phyloP scores from a whole-genome alignment of 768 basidiomycete species.

The Panellus pusillus region DNA sequence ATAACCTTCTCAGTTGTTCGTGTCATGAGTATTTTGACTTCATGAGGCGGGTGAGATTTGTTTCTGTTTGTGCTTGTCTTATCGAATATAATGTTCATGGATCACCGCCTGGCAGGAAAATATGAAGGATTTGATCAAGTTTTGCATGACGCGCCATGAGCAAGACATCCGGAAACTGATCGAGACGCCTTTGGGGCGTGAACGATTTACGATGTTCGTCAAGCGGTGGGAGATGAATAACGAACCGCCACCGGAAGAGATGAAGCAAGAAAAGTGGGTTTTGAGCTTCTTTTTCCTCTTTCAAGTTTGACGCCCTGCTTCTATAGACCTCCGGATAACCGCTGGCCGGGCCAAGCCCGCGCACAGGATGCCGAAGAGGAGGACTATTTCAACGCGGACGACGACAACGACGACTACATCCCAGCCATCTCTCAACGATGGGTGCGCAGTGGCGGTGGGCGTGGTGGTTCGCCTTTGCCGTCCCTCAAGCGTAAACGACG shows the following conservation, averaged over 20 bases:
- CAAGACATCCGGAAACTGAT: conserved; percentile 63
- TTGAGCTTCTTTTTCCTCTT: not conserved
- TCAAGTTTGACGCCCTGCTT: conserved; percentile 13
- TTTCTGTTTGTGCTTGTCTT: not conserved
- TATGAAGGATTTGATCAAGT: conserved; percentile 78
- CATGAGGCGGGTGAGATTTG: conserved; percentile 72
- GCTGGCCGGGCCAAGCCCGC: conserved; percentile 50
- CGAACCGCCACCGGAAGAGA: conserved; percentile 64
- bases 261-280: conserved; percentile 52
- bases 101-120: conserved; percentile 61
- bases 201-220: conserved; percentile 72
- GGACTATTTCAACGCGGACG: conserved; percentile 88
- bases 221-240: conserved; percentile 91
- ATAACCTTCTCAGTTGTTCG: conserved; percentile 91
- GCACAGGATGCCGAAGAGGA: conserved; percentile 80
- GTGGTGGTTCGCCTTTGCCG: conserved; percentile 30
- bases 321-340: conserved; percentile 40
- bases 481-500: conserved; percentile 62
- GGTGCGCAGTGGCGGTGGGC: conserved; percentile 28
- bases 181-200: conserved; percentile 56
- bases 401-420: conserved; percentile 55
- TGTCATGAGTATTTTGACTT: conserved; percentile 96
- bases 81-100: not conserved
- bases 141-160: conserved; percentile 80
- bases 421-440: conserved; percentile 41